These are phyloP conservation scores for Solanum ahanhuiri DNA, from an alignment of 257 asterid species.

Conservation along the genomic window DNA sequence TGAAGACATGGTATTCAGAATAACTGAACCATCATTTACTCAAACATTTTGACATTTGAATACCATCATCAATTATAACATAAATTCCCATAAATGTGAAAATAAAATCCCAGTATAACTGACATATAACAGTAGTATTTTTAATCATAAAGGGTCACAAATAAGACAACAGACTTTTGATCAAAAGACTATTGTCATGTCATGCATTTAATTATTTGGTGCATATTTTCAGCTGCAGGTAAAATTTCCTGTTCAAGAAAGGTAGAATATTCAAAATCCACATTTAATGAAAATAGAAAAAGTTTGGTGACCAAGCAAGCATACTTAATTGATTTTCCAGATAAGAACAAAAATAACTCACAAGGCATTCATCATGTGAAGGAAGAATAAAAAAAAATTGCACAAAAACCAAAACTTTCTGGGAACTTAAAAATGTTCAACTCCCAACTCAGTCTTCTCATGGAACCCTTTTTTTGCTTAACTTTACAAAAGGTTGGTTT, in stretches of 20 bases:
- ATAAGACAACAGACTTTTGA: not conserved
- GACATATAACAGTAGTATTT: not conserved
- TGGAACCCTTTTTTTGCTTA: not conserved
- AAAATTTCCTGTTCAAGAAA: not conserved
- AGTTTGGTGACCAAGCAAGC: too few relatives aligned
- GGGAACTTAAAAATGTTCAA: not conserved
- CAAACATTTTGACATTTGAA: not conserved
- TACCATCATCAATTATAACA: not conserved
- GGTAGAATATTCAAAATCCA: not conserved
- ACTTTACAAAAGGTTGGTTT: not conserved
- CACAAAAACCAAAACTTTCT: not conserved
- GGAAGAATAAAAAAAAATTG: not conserved
- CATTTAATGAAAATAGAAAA: not conserved
- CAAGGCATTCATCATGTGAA: not conserved
- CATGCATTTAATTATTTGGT: not conserved
- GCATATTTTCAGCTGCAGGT: not conserved
- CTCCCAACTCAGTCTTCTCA: not conserved
- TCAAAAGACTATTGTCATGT: not conserved
- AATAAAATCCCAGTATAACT: not conserved
- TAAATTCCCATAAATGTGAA: not conserved
- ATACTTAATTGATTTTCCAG: not conserved
- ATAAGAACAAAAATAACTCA: not conserved
- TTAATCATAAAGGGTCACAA: not conserved
- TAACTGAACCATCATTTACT: not conserved
- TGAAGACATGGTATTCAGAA: not conserved